These are phyloP conservation scores for Tylopilus sp. DNA, from an alignment of 1,284 basidiomycete genomes.

Conservation along the genomic window DNA sequence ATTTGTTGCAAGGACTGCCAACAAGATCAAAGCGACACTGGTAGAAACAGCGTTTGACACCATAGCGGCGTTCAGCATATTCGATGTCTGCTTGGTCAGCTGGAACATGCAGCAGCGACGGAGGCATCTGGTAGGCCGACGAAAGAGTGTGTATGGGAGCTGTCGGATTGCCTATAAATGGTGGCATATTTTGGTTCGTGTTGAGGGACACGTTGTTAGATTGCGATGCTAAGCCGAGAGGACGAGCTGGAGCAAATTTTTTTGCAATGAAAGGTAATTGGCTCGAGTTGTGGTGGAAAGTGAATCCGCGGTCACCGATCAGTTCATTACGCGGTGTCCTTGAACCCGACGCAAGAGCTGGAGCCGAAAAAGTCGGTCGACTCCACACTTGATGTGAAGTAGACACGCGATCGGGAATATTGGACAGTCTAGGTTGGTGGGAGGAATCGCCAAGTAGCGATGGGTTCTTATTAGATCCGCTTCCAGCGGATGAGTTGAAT, in stretches of 20 bases:
- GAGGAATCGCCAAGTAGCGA: conserved; percentile 15
- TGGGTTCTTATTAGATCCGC: conserved; percentile 3
- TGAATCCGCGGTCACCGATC: not conserved
- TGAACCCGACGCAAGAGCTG: not conserved
- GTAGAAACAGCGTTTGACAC: conserved; percentile 19
- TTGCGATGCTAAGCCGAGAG: conserved; percentile 4
- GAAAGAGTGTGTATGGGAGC: not conserved
- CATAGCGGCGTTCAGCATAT: conserved; percentile 17
- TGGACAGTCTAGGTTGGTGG: conserved; percentile 14
- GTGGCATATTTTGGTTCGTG: conserved; percentile 2
- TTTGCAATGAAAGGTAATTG: conserved; percentile 2
- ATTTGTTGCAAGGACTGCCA: conserved; percentile 26
- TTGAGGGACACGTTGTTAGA: not conserved
- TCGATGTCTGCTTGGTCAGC: conserved; percentile 24
- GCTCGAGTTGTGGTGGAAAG: not conserved
- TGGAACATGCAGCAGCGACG: not conserved
- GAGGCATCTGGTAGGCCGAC: not conserved
- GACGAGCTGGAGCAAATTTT: not conserved
- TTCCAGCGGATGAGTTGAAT: conserved; percentile 2
- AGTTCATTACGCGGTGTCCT: not conserved
- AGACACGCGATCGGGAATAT: conserved; percentile 10
- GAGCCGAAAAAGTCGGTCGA: not conserved
- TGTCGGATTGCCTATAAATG: not conserved
- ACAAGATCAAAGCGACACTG: conserved; percentile 26
- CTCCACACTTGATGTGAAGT: conserved; percentile 6